Conservation (phyloP, 495 filamentous ascomycete genomes). For the Clavariopsis aquatica region DNA sequence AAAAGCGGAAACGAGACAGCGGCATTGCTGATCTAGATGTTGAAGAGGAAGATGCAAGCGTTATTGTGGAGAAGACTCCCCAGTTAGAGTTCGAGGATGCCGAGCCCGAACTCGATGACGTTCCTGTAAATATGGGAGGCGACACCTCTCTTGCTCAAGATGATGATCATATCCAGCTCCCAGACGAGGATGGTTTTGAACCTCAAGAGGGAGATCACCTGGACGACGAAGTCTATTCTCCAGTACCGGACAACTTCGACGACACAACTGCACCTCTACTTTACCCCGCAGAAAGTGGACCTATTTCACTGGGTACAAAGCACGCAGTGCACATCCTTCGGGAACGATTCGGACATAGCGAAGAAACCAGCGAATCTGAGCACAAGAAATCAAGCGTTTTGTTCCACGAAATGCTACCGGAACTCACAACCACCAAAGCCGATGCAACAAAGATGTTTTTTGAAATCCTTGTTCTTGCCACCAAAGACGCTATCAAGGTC, state of each 20-base stretch:
- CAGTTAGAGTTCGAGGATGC: constrained; percentile 42
- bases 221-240: constrained; percentile 40
- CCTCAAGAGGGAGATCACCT: constrained; percentile 35
- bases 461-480: constrained; percentile 90
- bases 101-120: constrained; percentile 16
- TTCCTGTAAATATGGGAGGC: constrained; percentile 27
- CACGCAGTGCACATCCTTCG: constrained; percentile 94
- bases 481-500: constrained; percentile 97
- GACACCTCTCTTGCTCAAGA: constrained; percentile 34
- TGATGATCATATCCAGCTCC: constrained; percentile 27
- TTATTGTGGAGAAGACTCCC: constrained; percentile 37
- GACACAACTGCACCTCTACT: constrained; percentile 72
- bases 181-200: constrained; percentile 16
- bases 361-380: constrained; percentile 54
- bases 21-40: constrained; percentile 78
- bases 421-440: constrained; percentile 70
- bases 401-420: constrained; percentile 90
- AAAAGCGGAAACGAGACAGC: constrained; percentile 92
- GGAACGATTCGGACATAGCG: constrained; percentile 73
- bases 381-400: constrained; percentile 75
- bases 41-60: constrained; percentile 56
- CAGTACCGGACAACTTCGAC: constrained; percentile 58
- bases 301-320: constrained; percentile 85
- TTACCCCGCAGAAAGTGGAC: constrained; percentile 76
- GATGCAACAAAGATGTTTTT: constrained; percentile 99